Evolutionary conservation across 768 basidiomycete genomes (phyloP), one percentile per base, ranked within the genome.

Genomic region (Candolleomyces eurysporus): DNA sequence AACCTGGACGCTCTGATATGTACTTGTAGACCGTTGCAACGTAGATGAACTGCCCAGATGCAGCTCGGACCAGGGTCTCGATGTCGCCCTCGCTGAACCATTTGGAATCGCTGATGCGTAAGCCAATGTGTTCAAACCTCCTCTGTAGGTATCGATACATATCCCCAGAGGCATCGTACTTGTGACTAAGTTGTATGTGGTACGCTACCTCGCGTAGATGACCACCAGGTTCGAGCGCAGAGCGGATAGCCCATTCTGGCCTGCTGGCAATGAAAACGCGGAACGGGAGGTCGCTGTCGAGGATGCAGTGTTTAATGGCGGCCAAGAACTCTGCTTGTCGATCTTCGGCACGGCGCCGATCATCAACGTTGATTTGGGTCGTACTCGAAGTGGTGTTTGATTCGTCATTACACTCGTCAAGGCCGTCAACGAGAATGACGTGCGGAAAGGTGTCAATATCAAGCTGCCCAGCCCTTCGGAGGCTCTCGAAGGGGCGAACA

Each of bases 21-120:
- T 50, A 59, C 46, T 22, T 50, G 26, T 22, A 32, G 3, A 39
- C 48, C 14, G 58, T 59, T 4, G 58, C 58, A 3, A 49, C 58
- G n/a, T 59, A 59, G 5, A 59, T 51, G 36, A 59, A 59, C 58
- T 59, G 58, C 16, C 58, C 58, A n/a, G 58, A 59, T 13, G 48
- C 48, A 11, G 36, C 17, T 22, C 10, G 21, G 8, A 59, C 49
- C 19, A 59, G 26, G 4, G 6, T 52, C 7, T 10, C 11, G 4
- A 59, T 21, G 16, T 19, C 45, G 10, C 22, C 21, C 22, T 59
- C 36, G 11, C 26, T 32, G 10, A 49, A 49, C 58, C 58, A 59
- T 4, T 9, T 9, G 32, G 48, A 48, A 36, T 43, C 19, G 46
- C 31, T 7, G 17, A 10, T 51, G 17, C 32, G 48, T 14, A 48